Percentiles rank a stretch among this genome's conserved stretches.
These are phyloP conservation scores for Cotoneaster glaucophyllus DNA, from an alignment of 306 rosid species.

Conservation along the genomic window DNA sequence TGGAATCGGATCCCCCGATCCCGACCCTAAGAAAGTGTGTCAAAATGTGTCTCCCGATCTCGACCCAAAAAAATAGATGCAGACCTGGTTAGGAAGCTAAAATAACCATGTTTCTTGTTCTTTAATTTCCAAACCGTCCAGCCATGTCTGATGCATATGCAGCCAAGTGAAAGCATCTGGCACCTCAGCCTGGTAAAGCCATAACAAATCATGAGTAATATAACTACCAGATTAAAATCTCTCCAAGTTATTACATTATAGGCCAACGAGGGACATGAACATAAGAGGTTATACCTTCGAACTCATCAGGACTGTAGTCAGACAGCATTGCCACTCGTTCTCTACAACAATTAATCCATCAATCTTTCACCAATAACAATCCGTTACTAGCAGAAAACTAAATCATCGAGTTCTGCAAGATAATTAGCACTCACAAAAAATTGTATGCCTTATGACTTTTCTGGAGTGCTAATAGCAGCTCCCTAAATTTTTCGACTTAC, in stretches of 20 bases:
- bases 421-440: no score
- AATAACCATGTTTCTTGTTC: slow-evolving; percentile 32
- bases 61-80: background rate
- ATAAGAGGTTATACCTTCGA: slow-evolving; percentile 34
- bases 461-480: no score
- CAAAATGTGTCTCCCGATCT: no score
- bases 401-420: no score
- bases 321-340: slow-evolving; percentile 30
- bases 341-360: slow-evolving; percentile 23
- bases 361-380: slow-evolving; percentile 8
- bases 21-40: no score
- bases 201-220: slow-evolving; percentile 8
- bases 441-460: no score
- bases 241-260: background rate
- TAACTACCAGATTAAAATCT: background rate
- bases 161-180: slow-evolving; percentile 45
- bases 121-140: slow-evolving; percentile 38
- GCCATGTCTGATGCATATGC: slow-evolving; percentile 74
- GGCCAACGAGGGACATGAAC: background rate
- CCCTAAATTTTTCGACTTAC: no score
- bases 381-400: no score
- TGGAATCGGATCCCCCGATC: no score
- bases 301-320: slow-evolving; percentile 58
- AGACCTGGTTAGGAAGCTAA: slow-evolving; percentile 25
- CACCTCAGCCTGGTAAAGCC: slow-evolving; percentile 35